Base-by-base conservation (phyloP, 2,329 filamentous ascomycete species). In the Harringtonia aguacate region DNA sequence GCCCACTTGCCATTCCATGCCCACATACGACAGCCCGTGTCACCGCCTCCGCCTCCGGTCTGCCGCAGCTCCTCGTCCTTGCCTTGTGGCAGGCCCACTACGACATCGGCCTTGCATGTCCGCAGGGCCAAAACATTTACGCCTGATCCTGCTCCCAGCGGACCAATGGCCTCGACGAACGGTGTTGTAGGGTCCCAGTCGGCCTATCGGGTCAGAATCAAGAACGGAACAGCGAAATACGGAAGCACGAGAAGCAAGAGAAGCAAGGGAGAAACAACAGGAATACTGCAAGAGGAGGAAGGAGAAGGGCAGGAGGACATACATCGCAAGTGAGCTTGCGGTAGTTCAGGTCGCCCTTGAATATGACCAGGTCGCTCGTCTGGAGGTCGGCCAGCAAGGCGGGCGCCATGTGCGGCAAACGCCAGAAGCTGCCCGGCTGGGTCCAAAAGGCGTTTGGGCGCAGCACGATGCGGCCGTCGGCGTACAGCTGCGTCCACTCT, bases 301-400 rank as follows among this genome's bases (percentile, higher is more conserved):
- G 10, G 29, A 18, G 18, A 12, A 31, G 20, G 36, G 36, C 15
- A 31, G 24, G 10, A 24, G 14, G 15, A 41, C 82, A 68, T 66
- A 90, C 87, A 70, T 98, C 92, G 39, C 79, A 84, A 27, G 84
- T 88, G 52, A 98, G 63, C 63, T 98, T 98, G 48, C 92, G 74
- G 63, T 97, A 98, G 66, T 98, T 98, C 53, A 98, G 61, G 59
- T 98, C 92, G 3, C 92, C 92, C 70, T 98, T 98, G 71, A 97
- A 97, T 45, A 98, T 79, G 13, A 95, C 86, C 17, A 98, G 70
- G 61, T 95, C 86, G 52, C 84, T 86, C 48, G 78, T 66, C 67
- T 88, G 82, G 45, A 98, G 65, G 57, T 97, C 90, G 8, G 85
- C 73, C 42, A 78, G 73, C 13, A 98, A 66, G 24, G 75, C 72